A percentile compares a stretch with the other conserved stretches of the same genome.
Evolutionary conservation across 192 early-diverging fungal species (phyloP).

Genomic region (Geranomyces michiganensis): DNA sequence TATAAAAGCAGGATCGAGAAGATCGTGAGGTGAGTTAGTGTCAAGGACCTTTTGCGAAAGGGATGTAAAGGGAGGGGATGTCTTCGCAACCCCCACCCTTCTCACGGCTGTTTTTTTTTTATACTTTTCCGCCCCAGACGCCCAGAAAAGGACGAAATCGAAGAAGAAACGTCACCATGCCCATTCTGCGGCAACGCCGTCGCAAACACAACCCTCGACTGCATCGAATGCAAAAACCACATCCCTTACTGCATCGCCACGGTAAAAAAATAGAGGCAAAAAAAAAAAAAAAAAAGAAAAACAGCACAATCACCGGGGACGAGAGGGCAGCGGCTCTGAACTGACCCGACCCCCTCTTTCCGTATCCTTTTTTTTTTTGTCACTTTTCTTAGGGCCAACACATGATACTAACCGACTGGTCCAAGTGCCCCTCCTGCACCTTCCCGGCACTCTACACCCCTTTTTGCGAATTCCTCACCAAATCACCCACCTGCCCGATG

Average conservation of each 20-base stretch:
- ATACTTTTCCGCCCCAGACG: slow-evolving; percentile 30
- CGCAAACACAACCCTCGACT: slow-evolving; percentile 54
- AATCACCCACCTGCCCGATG: slow-evolving; percentile 54
- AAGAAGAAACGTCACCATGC: slow-evolving; percentile 54
- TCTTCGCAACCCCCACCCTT: background rate
- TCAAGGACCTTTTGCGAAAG: background rate
- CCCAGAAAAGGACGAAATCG: slow-evolving; percentile 54
- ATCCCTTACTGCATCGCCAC: slow-evolving; percentile 66
- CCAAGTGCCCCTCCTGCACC: slow-evolving; percentile 51
- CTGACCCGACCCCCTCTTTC: too few relatives aligned
- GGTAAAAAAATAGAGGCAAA: slow-evolving; percentile 28
- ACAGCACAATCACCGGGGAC: too few relatives aligned
- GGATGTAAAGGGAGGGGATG: background rate
- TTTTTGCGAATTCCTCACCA: slow-evolving; percentile 43
- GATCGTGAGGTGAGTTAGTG: slow-evolving; percentile 55
- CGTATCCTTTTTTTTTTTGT: background rate
- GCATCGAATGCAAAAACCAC: slow-evolving; percentile 61
- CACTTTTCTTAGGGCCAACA: slow-evolving; percentile 50
- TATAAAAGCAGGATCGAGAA: slow-evolving; percentile 61
- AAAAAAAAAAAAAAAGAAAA: too few relatives aligned
- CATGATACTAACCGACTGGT: slow-evolving; percentile 56
- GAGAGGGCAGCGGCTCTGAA: too few relatives aligned
- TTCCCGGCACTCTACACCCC: slow-evolving; percentile 51
- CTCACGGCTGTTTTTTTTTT: too few relatives aligned
- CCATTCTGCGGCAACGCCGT: slow-evolving; percentile 52